Evolutionary conservation across 352 stramenopile species (phyloP).

Genomic region (Pythium dissimile): DNA sequence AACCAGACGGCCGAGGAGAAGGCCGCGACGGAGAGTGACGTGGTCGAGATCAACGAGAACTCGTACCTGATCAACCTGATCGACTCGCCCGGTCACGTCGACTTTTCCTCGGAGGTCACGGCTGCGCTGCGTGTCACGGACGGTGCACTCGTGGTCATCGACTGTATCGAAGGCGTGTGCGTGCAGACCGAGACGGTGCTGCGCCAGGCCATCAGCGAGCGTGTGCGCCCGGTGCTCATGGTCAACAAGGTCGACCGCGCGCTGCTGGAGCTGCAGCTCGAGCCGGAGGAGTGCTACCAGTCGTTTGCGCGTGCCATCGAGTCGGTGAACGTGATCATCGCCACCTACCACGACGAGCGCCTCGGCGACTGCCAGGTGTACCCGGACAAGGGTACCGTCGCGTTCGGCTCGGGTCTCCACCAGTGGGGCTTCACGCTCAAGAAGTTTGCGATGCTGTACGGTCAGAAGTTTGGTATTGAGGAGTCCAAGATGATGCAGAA

Average conservation of each 20-base stretch:
- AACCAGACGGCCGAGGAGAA: constrained; percentile 48
- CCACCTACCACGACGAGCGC: constrained; percentile 98
- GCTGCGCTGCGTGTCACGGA: constrained; percentile 99
- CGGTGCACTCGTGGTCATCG: constrained; percentile 98
- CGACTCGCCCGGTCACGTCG: constrained; percentile 99
- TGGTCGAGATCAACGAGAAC: constrained; percentile 95
- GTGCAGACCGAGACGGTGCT: constrained; percentile 99
- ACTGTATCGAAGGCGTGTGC: constrained; percentile 99
- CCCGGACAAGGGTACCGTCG: constrained; percentile 97
- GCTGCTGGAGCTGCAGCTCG: constrained; percentile 97
- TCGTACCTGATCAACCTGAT: constrained; percentile 99
- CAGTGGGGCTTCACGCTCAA: constrained; percentile 99
- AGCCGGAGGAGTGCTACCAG: constrained; percentile 99
- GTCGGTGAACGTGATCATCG: constrained; percentile 99
- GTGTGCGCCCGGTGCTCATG: constrained; percentile 98
- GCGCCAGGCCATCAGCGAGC: constrained; percentile 97
- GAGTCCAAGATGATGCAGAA: constrained; percentile 99
- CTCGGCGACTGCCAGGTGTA: constrained; percentile 98
- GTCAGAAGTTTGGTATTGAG: constrained; percentile 98
- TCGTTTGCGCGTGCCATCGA: constrained; percentile 98
- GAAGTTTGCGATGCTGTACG: constrained; percentile 98
- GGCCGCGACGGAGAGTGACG: constrained; percentile 22
- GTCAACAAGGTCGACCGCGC: constrained; percentile 99
- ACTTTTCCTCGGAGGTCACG: constrained; percentile 99
- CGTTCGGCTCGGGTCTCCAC: constrained; percentile 99